Evolutionary conservation across 192 early-diverging fungal genomes (phyloP).

Genomic region (Coemansia sp.): DNA sequence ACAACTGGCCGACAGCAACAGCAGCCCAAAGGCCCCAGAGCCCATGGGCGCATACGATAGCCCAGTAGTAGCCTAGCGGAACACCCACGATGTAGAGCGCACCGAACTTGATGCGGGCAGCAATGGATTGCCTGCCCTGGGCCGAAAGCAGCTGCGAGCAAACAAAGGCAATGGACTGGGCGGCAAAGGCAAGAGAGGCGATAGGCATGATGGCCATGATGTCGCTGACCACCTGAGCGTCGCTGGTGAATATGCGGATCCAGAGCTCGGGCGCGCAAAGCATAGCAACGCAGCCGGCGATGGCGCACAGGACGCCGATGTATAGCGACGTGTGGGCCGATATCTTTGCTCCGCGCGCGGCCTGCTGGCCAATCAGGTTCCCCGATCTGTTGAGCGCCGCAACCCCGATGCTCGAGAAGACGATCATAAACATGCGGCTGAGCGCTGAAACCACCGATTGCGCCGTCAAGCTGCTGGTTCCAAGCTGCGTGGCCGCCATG

Average conservation of each 20-base stretch:
- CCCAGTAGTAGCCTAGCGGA: slow-evolving; percentile 59
- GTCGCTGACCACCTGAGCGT: slow-evolving; percentile 12
- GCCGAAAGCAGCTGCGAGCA: slow-evolving; percentile 62
- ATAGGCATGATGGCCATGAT: slow-evolving; percentile 23
- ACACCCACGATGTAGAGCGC: slow-evolving; percentile 58
- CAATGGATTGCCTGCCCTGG: slow-evolving; percentile 57
- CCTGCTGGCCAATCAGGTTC: slow-evolving; percentile 64
- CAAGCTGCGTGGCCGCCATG: slow-evolving; percentile 80
- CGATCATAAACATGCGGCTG: slow-evolving; percentile 66
- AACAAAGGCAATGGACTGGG: slow-evolving; percentile 60
- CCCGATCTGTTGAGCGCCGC: slow-evolving; percentile 83
- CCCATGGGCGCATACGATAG: slow-evolving; percentile 55
- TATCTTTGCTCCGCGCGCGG: slow-evolving; percentile 34
- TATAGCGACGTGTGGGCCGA: slow-evolving; percentile 29
- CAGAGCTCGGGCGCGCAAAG: slow-evolving; percentile 23
- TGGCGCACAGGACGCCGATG: slow-evolving; percentile 18
- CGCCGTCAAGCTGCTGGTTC: slow-evolving; percentile 69
- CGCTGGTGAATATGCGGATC: slow-evolving; percentile 59
- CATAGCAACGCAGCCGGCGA: slow-evolving; percentile 42
- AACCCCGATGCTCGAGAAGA: slow-evolving; percentile 72
- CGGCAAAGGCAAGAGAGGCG: slow-evolving; percentile 24
- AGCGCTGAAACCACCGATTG: slow-evolving; percentile 81
- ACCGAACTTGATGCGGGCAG: slow-evolving; percentile 55
- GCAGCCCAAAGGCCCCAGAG: slow-evolving; percentile 72
- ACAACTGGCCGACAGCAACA: slow-evolving; percentile 46